Evolutionary conservation across 176 grass and related monocot genomes (phyloP).

Genomic region (Neostapfia colusana): DNA sequence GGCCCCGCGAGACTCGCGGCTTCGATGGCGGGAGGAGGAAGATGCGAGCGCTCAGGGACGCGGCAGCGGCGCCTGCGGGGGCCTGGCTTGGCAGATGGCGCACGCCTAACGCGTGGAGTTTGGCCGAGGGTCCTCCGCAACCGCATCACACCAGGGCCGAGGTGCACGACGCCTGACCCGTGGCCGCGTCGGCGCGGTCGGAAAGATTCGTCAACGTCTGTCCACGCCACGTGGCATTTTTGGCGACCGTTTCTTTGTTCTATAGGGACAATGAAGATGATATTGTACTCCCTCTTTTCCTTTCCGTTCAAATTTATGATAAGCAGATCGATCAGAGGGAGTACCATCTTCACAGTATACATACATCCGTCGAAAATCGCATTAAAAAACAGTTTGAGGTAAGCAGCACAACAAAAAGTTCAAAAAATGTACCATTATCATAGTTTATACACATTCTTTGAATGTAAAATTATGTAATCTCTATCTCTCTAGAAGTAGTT

Average conservation of each 20-base stretch:
- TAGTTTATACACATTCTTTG: too few relatives aligned
- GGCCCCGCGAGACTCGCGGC: background rate
- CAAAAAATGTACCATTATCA: too few relatives aligned
- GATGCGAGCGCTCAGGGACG: background rate
- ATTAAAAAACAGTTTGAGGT: too few relatives aligned
- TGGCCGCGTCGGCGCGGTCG: background rate
- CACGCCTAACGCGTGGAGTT: slow-evolving; percentile 18
- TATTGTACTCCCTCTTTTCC: too few relatives aligned
- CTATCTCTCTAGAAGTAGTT: too few relatives aligned
- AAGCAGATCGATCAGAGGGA: too few relatives aligned
- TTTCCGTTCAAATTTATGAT: too few relatives aligned
- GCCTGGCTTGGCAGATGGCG: background rate
- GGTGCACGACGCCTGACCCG: background rate
- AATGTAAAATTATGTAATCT: too few relatives aligned
- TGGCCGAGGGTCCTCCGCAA: background rate
- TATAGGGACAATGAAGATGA: too few relatives aligned
- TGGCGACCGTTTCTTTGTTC: background rate
- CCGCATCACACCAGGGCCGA: background rate
- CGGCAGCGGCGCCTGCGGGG: background rate
- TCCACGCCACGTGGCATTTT: background rate
- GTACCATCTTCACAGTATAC: too few relatives aligned
- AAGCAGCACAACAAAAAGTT: too few relatives aligned
- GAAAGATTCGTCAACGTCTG: background rate
- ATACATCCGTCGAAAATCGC: too few relatives aligned
- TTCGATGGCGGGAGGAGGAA: background rate